Evolutionary conservation across 805 yeast genomes (phyloP), one percentile per base, ranked within the genome.

Genomic region (Candida awuae): DNA sequence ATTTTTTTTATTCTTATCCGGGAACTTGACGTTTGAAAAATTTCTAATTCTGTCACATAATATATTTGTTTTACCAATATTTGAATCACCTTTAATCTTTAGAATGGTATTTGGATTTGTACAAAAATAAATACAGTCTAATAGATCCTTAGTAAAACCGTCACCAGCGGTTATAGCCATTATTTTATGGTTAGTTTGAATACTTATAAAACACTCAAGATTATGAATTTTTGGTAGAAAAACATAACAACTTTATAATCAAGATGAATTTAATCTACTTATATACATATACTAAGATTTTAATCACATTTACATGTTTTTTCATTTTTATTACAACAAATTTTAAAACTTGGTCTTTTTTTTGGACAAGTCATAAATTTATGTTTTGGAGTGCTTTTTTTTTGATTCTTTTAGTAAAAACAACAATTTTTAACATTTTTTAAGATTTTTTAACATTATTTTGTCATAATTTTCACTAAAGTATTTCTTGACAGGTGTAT

Each of bases 1-100:
- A 13, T 33, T 18, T 15, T 29, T 23, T 7, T 8, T 12, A 2
- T 23, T 8, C 12, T 13, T 31, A 14, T 14, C 10, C 4, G 25
- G 20, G 9, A 12, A 16, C 8, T 25, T 29, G 4, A 13, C 8
- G 13, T 29, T 20, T 15, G 8, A 18, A 9, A 13, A 12, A 14
- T 37, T 19, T 5, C 29, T 19, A 18, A 37, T 37, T 16, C 39
- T 22, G 14, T 31, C 28, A 23, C 39, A 37, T 6, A 37, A 25
- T n/a, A n/a, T 16, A 6, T 16, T 23, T 9, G 14, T 22, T 14
- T 27, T 32, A 15, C 22, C 39, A 16, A 15, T 7, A 16, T 15
- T 29, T 4, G 21, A 20, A 15, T 13, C 7, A 18, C 19, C 38
- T 8, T 22, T 35, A 3, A 35, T n/a, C 12, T 15, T 19, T 15